phyloP scores from a whole-genome alignment of 2,329 filamentous ascomycete genomes.

The Tolypocladium tundrense region DNA sequence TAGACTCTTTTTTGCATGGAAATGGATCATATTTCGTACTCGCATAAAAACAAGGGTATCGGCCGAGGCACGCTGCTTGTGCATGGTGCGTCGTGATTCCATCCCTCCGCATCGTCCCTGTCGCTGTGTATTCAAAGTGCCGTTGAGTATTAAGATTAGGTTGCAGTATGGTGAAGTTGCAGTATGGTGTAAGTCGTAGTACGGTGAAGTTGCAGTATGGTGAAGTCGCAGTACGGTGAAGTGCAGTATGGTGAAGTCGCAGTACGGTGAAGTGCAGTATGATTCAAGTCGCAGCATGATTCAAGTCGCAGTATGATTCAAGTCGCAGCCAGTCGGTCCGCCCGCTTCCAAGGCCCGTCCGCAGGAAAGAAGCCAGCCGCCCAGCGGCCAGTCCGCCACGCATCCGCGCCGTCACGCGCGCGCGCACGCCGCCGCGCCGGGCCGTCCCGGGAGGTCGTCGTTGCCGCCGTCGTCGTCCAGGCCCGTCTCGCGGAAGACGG shows the following conservation, averaged over 20 bases:
- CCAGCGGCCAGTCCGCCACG: background rate
- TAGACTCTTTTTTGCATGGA: background rate
- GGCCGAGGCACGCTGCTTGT: background rate
- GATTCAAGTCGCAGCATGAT: too few relatives aligned
- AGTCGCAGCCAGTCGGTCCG: too few relatives aligned
- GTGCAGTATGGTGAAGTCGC: too few relatives aligned
- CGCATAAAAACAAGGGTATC: background rate
- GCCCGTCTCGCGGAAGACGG: slow-evolving; percentile 42
- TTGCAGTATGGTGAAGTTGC: background rate
- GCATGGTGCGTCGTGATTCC: background rate
- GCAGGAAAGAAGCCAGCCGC: background rate
- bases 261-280: too few relatives aligned
- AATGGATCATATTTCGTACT: background rate
- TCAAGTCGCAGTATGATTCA: too few relatives aligned
- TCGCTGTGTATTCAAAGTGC: background rate
- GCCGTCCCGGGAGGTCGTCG: too few relatives aligned
- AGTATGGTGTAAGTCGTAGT: too few relatives aligned
- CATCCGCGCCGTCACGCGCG: background rate
- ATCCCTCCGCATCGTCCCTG: background rate
- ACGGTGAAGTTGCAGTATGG: too few relatives aligned
- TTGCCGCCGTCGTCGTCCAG: slow-evolving; percentile 16
- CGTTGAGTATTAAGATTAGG: background rate
- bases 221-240: too few relatives aligned
- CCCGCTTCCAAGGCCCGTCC: background rate
- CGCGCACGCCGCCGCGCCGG: background rate